Conservation (phyloP, 768 basidiomycete genomes). For the Cyclocybe cylindracea region DNA sequence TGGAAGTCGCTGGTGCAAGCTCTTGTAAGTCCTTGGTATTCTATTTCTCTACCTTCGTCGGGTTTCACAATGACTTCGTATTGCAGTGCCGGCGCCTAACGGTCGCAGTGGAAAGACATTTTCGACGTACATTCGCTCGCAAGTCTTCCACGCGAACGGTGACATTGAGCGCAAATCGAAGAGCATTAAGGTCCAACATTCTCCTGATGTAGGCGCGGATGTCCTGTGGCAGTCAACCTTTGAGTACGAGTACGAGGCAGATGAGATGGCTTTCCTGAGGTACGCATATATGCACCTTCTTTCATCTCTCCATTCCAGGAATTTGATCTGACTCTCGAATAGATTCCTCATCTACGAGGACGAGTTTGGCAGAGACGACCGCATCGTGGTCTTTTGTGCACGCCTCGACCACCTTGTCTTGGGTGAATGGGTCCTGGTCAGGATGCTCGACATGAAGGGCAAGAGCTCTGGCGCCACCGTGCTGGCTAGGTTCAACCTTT, state of each 20-base stretch:
- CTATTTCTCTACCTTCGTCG: background rate
- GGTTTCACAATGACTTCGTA: background rate
- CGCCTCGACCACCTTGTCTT: conserved; percentile 44
- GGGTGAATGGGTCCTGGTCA: conserved; percentile 47
- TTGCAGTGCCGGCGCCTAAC: conserved; percentile 48
- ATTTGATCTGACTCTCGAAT: background rate
- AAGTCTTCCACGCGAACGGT: conserved; percentile 41
- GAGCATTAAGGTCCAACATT: conserved; percentile 35
- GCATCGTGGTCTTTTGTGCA: conserved; percentile 55
- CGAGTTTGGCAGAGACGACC: conserved; percentile 44
- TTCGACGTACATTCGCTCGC: conserved; percentile 42
- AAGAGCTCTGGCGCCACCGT: conserved; percentile 45
- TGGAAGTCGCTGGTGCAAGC: conserved; percentile 44
- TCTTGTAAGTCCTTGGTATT: conserved; percentile 32
- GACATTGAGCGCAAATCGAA: conserved; percentile 47
- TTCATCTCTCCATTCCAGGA: background rate
- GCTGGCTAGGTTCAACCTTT: conserved; percentile 16
- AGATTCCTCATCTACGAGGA: conserved; percentile 41
- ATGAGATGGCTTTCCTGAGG: conserved; percentile 57
- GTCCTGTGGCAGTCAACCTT: conserved; percentile 43
- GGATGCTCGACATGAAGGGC: conserved; percentile 52
- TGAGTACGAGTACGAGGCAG: conserved; percentile 51
- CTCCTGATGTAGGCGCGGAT: conserved; percentile 34
- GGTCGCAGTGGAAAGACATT: conserved; percentile 38
- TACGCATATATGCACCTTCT: conserved; percentile 19